phyloP scores from a whole-genome alignment of 495 filamentous ascomycete genomes.

The Aspergillus kassunensis region DNA sequence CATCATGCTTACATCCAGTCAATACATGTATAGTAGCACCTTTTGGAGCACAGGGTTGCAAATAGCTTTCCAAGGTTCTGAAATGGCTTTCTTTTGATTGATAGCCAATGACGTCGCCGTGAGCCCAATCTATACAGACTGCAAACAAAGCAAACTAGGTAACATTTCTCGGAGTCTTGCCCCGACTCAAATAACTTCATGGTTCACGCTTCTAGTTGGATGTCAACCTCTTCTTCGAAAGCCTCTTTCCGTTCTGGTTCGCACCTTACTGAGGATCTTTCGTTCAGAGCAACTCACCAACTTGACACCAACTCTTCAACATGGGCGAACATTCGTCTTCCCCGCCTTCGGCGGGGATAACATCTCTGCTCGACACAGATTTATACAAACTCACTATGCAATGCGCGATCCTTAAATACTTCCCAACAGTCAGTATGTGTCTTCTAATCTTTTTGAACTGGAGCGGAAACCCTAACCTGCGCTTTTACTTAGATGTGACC shows the following conservation, averaged over 20 bases:
- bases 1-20: too few species aligned
- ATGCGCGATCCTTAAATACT: conserved; percentile 89
- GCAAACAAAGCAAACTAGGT: conserved; percentile 34
- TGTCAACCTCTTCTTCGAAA: not conserved
- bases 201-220: conserved; percentile 2
- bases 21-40: too few species aligned
- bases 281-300: not conserved
- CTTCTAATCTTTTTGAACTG: not conserved
- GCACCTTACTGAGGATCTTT: not conserved
- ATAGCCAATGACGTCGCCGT: not conserved
- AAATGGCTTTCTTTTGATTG: too few species aligned
- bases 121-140: not conserved
- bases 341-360: conserved; percentile 62
- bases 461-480: not conserved
- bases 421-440: conserved; percentile 67
- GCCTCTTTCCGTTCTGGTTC: not conserved
- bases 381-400: conserved; percentile 99
- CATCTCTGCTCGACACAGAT: conserved; percentile 93
- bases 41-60: too few species aligned
- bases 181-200: conserved; percentile 14
- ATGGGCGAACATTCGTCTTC: conserved; percentile 32
- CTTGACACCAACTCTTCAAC: conserved; percentile 7
- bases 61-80: too few species aligned
- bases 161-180: conserved; percentile 12
- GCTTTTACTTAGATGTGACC: conserved; percentile 56